Percentiles rank a stretch among this genome's conserved stretches.
Conservation (phyloP, 192 early-diverging fungal species). For the Borealophlyctis nickersoniae region DNA sequence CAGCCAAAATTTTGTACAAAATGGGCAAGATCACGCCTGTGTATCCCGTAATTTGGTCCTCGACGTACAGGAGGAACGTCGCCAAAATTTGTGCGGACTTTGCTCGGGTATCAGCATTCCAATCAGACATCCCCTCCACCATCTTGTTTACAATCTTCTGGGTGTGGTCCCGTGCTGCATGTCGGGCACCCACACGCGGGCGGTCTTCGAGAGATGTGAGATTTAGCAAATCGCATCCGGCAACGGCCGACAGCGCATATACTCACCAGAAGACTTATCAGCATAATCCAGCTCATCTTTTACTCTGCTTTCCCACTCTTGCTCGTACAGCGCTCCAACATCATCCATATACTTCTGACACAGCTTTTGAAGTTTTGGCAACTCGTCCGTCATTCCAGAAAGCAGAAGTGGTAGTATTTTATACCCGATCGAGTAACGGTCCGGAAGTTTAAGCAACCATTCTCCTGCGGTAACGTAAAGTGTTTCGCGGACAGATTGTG, state of each 20-base stretch:
- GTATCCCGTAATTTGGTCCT: conserved; percentile 54
- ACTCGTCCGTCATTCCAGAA: conserved; percentile 48
- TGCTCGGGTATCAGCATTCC: conserved; percentile 45
- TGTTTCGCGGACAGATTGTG: conserved; percentile 43
- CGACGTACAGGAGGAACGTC: conserved; percentile 41
- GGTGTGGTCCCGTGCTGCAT: conserved; percentile 51
- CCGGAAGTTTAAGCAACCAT: conserved; percentile 43
- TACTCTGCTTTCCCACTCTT: conserved; percentile 49
- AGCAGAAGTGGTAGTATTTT: conserved; percentile 49
- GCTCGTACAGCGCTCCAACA: conserved; percentile 49
- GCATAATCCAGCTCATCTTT: conserved; percentile 58
- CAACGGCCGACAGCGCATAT: too few relatives aligned
- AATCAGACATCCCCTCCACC: conserved; percentile 43
- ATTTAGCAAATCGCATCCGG: not conserved
- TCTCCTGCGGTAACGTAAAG: conserved; percentile 38
- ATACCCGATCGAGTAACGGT: conserved; percentile 49
- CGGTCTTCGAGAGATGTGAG: conserved; percentile 23
- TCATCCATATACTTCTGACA: conserved; percentile 34
- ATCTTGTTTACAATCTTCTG: conserved; percentile 44
- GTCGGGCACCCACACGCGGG: conserved; percentile 47
- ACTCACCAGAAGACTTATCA: too few relatives aligned
- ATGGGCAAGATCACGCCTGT: conserved; percentile 41
- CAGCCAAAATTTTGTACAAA: conserved; percentile 41
- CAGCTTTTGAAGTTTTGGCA: conserved; percentile 18
- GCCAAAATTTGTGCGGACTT: conserved; percentile 38